These are phyloP conservation scores for Xerocomus brunneocitrinus DNA, from an alignment of 768 basidiomycete species.

Conservation along the genomic window DNA sequence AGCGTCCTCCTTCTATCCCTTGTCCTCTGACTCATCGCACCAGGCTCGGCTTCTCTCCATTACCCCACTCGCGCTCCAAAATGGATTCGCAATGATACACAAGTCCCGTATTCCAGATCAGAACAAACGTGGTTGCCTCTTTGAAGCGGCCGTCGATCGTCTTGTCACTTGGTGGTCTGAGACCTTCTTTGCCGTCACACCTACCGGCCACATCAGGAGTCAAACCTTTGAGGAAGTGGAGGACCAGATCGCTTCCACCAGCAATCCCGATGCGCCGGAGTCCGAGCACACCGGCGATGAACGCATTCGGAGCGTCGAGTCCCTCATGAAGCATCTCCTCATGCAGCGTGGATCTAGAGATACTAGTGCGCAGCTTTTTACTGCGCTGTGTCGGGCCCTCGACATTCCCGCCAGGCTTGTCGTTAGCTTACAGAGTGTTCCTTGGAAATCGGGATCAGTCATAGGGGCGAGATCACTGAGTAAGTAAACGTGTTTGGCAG, in stretches of 20 bases:
- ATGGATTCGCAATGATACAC: conserved; percentile 76
- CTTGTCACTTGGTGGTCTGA: conserved; percentile 84
- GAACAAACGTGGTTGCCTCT: conserved; percentile 78
- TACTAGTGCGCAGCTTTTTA: conserved; percentile 86
- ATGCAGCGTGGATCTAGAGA: conserved; percentile 80
- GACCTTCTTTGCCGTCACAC: conserved; percentile 60
- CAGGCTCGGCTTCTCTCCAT: conserved; percentile 88
- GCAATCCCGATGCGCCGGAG: conserved; percentile 37
- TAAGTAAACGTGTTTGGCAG: conserved; percentile 10
- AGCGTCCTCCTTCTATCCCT: conserved; percentile 19
- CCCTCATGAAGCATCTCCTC: conserved; percentile 90
- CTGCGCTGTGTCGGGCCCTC: conserved; percentile 79
- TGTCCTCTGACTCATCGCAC: conserved; percentile 5
- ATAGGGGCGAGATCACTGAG: conserved; percentile 14
- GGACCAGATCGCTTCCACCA: conserved; percentile 27
- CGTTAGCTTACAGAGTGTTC: conserved; percentile 86
- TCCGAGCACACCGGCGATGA: conserved; percentile 52
- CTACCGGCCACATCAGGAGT: conserved; percentile 66
- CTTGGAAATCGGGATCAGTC: conserved; percentile 64
- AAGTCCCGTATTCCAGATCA: conserved; percentile 77
- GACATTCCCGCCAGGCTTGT: conserved; percentile 85
- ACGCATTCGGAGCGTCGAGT: conserved; percentile 69
- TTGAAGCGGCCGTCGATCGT: conserved; percentile 72
- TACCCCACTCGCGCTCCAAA: conserved; percentile 75
- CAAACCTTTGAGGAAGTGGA: conserved; percentile 76